Percentiles rank a stretch among this genome's conserved stretches.
Conservation (phyloP, 768 basidiomycete species). For the Boletus bicolor region DNA sequence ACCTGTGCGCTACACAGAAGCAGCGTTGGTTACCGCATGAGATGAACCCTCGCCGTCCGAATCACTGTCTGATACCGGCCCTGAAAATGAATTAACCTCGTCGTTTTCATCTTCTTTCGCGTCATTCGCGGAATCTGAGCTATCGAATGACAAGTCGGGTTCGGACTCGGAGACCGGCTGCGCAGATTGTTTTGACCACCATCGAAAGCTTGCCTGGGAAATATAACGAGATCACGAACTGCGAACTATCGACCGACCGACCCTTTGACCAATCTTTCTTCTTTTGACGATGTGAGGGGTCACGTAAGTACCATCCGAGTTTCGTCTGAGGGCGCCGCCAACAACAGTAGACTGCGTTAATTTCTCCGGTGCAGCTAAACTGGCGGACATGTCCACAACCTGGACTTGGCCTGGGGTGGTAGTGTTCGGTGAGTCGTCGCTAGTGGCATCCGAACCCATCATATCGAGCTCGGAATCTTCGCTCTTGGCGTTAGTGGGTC, state of each 20-base stretch:
- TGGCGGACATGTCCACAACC: constrained; percentile 16
- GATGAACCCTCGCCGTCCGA: constrained; percentile 14
- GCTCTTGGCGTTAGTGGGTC: constrained; percentile 27
- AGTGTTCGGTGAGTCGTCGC: constrained; percentile 1
- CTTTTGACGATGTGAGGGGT: constrained; percentile 46
- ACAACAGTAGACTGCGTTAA: constrained; percentile 29
- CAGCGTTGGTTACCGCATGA: constrained; percentile 15
- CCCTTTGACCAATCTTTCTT: constrained; percentile 45
- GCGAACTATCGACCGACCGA: constrained; percentile 26
- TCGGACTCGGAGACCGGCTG: constrained; percentile 32
- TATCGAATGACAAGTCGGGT: constrained; percentile 69
- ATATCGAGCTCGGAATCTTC: constrained; percentile 35
- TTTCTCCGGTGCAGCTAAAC: constrained; percentile 12
- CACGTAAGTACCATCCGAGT: constrained; percentile 57
- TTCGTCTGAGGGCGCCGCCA: constrained; percentile 65
- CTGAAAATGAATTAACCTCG: constrained; percentile 12
- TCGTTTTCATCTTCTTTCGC: constrained; percentile 29
- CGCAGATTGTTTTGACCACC: constrained; percentile 45
- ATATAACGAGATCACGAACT: constrained; percentile 1
- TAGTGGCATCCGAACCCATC: constrained; percentile 19
- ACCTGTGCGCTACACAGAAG: constrained; percentile 40
- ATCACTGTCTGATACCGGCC: constrained; percentile 16
- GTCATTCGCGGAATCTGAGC: constrained; percentile 74
- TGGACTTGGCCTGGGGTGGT: constrained; percentile 1
- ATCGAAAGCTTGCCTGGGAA: constrained; percentile 40